Conservation (phyloP, 257 asterid genomes). For the Rehmannia glutinosa region DNA sequence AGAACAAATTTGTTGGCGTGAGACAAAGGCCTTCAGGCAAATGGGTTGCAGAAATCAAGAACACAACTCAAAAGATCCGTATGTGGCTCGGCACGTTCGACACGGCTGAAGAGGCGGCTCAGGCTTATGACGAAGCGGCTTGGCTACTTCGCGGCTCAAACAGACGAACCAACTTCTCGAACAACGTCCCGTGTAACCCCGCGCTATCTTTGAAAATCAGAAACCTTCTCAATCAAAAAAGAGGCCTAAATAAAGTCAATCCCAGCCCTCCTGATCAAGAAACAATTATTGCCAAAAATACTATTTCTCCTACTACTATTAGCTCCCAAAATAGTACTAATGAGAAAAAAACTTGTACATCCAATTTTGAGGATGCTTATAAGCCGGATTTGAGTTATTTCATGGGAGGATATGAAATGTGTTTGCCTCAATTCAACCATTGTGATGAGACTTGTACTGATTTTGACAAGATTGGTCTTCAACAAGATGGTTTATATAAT, state of each 20-base stretch:
- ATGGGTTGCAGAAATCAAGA: conserved; percentile 91
- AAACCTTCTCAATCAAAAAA: conserved; percentile 65
- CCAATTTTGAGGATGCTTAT: conserved; percentile 32
- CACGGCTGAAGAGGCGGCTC: conserved; percentile 89
- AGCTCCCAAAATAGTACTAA: conserved; percentile 9
- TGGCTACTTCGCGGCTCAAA: conserved; percentile 79
- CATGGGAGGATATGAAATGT: conserved; percentile 31
- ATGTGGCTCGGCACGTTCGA: conserved; percentile 92
- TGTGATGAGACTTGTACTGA: conserved; percentile 11
- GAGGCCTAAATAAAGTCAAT: conserved; percentile 36
- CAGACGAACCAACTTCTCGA: conserved; percentile 65
- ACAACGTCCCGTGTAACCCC: conserved; percentile 56
- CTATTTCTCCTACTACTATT: conserved; percentile 2
- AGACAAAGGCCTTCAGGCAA: conserved; percentile 87
- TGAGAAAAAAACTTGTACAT: conserved; percentile 22
- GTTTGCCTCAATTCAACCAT: conserved; percentile 18
- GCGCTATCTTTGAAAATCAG: conserved; percentile 71
- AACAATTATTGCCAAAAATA: background rate
- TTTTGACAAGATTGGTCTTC: conserved; percentile 31
- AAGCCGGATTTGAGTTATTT: conserved; percentile 60
- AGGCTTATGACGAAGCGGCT: conserved; percentile 84
- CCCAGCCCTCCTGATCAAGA: background rate
- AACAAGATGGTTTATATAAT: conserved; percentile 19
- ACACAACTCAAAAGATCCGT: conserved; percentile 84
- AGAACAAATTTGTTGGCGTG: conserved; percentile 71